Conservation (phyloP, 441 rosid genomes). For the Francoa sonchifolia region DNA sequence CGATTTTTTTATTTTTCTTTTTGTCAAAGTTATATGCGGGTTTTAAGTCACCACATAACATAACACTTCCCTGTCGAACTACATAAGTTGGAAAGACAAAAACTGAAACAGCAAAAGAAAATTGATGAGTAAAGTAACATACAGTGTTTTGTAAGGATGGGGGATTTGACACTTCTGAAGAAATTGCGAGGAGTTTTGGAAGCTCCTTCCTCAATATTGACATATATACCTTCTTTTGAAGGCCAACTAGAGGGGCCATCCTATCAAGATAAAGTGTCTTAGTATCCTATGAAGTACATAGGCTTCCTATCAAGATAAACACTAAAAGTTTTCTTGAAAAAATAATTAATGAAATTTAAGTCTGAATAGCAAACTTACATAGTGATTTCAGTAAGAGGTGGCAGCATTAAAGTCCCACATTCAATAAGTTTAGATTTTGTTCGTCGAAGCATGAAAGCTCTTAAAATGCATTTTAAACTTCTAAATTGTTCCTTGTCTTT, state of each 20-base stretch:
- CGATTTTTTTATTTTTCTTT: no score
- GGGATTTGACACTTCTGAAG: conserved; percentile 46
- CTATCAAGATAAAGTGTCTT: conserved; percentile 25
- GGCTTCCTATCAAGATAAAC: conserved; percentile 1
- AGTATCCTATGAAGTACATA: conserved; percentile 2
- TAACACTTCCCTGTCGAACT: no score
- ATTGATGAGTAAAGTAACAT: conserved; percentile 14
- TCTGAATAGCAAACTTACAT: conserved; percentile 34
- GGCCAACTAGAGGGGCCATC: conserved; percentile 64
- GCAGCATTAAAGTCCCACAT: conserved; percentile 60
- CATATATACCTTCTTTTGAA: conserved; percentile 65
- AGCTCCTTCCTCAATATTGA: conserved; percentile 90
- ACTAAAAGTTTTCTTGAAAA: not conserved
- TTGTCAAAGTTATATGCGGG: no score
- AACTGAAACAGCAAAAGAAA: conserved; percentile 3
- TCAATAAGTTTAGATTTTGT: conserved; percentile 64
- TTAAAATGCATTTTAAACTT: conserved; percentile 43
- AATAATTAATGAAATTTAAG: not conserved
- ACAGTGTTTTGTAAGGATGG: conserved; percentile 80
- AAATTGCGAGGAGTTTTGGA: conserved; percentile 57
- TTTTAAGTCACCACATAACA: no score
- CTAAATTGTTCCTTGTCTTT: conserved; percentile 33
- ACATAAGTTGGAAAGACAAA: not conserved
- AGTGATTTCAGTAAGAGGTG: conserved; percentile 76
- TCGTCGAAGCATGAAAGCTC: conserved; percentile 81